Evolutionary conservation across 306 rosid genomes (phyloP), one percentile per base, ranked within the genome.

Genomic region (Quercus agrifolia): DNA sequence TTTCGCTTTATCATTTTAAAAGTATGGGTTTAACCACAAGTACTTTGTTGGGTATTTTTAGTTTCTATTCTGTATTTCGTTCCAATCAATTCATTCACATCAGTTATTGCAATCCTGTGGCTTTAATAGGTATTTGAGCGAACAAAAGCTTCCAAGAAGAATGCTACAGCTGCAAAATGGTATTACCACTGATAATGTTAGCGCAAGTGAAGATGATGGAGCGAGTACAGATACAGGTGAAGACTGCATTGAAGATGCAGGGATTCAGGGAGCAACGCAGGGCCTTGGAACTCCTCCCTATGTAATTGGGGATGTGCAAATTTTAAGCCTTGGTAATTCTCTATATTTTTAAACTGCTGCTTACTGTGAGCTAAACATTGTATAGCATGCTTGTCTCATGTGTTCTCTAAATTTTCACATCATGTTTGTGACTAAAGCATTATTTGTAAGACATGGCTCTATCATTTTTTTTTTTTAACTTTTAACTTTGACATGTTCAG

Each of bases 131-230:
- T 93, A 93, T 87, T 90, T 95, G 81, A 86, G 85, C 84, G 92
- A 87, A 77, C 98, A 87, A 82, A 91, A 90, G 87, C 97, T 95
- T 88, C 99, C 98, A 15, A 73, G 77, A 76, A 90, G 89, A 81
- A 95, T 95, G 99, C 84, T 91, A 81, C 92, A 84, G 64, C 80
- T 93, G 85, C 97, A 83, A 86, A 91, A 88, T 83, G 86, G 90
- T 74, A 89, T 90, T 67, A 83, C 78, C 68, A 82, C 88, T 71
- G 96, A 85, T 82, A 90, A 84, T 82, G 90, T 83, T 70, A 87
- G 84, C 82, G 82, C 73, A 83, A 89, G 91, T 81, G 96, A 86
- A 80, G 97, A 91, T 77, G 97, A 91, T 73, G 95, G 89, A 74
- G 85, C 81, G 51, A 83, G 85, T 83, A 71, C 96, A 84, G 94